Evolutionary conservation across 116 monocot genomes (phyloP).

Genomic region (Posidonia oceanica): DNA sequence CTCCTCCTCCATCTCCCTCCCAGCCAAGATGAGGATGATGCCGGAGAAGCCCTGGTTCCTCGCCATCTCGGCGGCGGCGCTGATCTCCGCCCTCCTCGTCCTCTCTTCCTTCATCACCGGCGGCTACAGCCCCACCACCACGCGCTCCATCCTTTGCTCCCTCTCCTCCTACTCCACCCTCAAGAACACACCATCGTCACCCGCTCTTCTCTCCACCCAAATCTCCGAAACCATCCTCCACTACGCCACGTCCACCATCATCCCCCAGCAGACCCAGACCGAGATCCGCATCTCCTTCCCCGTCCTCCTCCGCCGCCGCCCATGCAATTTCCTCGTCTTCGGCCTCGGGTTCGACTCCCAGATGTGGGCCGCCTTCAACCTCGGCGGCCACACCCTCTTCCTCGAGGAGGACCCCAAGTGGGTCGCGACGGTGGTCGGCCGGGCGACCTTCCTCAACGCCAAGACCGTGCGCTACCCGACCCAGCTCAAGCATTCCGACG

Average conservation of each 20-base stretch:
- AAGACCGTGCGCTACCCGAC: constrained; percentile 38
- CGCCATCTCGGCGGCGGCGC: constrained; percentile 6
- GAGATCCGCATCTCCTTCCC: constrained; percentile 45
- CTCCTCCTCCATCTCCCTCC: neutral
- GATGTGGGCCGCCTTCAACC: constrained; percentile 64
- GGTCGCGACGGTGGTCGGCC: constrained; percentile 17
- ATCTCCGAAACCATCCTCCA: constrained; percentile 32
- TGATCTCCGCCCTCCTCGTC: constrained; percentile 20
- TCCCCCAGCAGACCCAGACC: constrained; percentile 36
- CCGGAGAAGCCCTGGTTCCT: constrained; percentile 20
- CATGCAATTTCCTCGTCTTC: constrained; percentile 74
- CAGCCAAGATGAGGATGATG: constrained; percentile 6
- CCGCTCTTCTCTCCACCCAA: neutral
- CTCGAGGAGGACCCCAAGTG: constrained; percentile 56
- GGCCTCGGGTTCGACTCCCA: constrained; percentile 58
- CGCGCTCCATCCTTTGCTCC: constrained; percentile 10
- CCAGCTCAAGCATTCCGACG: constrained; percentile 24
- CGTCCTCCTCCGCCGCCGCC: constrained; percentile 30
- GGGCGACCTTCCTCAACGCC: constrained; percentile 17
- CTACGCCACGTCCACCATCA: constrained; percentile 32
- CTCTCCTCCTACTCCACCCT: neutral
- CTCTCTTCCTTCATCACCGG: constrained; percentile 16
- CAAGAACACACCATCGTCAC: neutral
- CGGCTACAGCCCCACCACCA: neutral
- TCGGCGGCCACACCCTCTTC: constrained; percentile 46